phyloP scores from a whole-genome alignment of 148 eudicot genomes.

The Oxyria digyna region DNA sequence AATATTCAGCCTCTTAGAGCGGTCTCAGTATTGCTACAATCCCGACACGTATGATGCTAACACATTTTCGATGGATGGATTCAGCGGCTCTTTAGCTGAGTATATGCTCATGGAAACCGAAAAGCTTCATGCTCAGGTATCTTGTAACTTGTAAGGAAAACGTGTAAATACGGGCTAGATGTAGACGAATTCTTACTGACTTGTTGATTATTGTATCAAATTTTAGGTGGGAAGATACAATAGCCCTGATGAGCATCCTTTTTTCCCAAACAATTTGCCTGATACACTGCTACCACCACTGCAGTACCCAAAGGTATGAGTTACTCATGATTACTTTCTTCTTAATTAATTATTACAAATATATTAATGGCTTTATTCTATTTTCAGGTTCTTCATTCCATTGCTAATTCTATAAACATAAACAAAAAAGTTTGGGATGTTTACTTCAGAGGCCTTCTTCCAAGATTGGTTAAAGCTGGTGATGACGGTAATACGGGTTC shows the following conservation, averaged over 20 bases:
- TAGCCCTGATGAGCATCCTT: conserved; percentile 94
- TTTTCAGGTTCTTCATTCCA: conserved; percentile 65
- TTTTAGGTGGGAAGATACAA: conserved; percentile 70
- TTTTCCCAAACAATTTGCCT: conserved; percentile 70
- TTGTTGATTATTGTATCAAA: neutral
- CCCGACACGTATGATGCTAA: conserved; percentile 66
- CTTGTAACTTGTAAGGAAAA: neutral
- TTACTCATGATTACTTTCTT: neutral
- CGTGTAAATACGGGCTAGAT: neutral
- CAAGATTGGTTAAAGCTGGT: conserved; percentile 68
- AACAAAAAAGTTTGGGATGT: conserved; percentile 64
- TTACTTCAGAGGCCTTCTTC: conserved; percentile 74
- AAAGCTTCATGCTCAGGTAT: conserved; percentile 78
- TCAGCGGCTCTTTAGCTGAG: conserved; percentile 63
- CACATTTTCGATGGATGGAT: conserved; percentile 56
- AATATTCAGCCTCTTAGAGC: conserved; percentile 74
- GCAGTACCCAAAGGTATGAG: conserved; percentile 64
- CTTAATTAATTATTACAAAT: neutral
- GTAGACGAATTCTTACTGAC: neutral
- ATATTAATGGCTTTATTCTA: neutral
- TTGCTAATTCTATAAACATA: conserved; percentile 44
- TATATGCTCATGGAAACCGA: conserved; percentile 83
- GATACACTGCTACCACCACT: conserved; percentile 72
- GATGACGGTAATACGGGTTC: conserved; percentile 85
- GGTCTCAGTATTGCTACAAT: conserved; percentile 83